Base-by-base conservation (phyloP, 306 rosid genomes). In the Echinosophora koreensis region DNA sequence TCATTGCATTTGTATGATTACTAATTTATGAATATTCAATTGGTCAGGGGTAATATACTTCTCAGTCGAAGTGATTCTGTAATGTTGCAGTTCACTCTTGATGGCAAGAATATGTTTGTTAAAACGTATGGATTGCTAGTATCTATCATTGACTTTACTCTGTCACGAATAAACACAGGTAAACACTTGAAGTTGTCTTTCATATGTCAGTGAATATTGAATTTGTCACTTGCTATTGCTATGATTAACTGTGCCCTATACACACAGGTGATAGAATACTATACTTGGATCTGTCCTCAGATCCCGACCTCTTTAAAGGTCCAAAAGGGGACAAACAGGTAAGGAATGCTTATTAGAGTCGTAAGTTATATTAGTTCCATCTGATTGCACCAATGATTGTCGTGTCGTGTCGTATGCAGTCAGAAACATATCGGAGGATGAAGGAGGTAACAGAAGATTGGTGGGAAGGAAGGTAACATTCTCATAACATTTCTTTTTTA, bases 341-440 rank as follows among this genome's bases (percentile, higher is more conserved):
- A 81, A 81, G 85, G 49, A 78, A 17, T 70, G 55, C 32, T 61
- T 65, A 58, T 73, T 72, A 8, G 60, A 63, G 49, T 82, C 8
- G 7, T 69, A 17, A 61, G 5, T 70, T 69, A n/a, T 46, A 5
- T 54, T 44, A 17, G 77, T 76, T 74, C 59, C 16, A 15, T 77
- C 44, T 51, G 67, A 38, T 63, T 12, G 41, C 34, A 46, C 32
- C 15, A 69, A 38, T 13, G 69, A 76, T 72, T 66, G 55, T 27
- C 65, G 41, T 81, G 55, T 27, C 65, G 41, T 81, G 30, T 68
- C 69, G 61, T 62, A 73, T 80, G 74, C 88, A 95, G 99, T 84
- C 93, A 5, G 99, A 92, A 87, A 91, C 99, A 42, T 95, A 95
- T 86, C 81, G 97, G 80, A 91, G 84, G 87, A 95, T 95, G 99